Evolutionary conservation across 257 asterid species (phyloP), one percentile per base, ranked within the genome.

Genomic region (Lavandula angustifolia): DNA sequence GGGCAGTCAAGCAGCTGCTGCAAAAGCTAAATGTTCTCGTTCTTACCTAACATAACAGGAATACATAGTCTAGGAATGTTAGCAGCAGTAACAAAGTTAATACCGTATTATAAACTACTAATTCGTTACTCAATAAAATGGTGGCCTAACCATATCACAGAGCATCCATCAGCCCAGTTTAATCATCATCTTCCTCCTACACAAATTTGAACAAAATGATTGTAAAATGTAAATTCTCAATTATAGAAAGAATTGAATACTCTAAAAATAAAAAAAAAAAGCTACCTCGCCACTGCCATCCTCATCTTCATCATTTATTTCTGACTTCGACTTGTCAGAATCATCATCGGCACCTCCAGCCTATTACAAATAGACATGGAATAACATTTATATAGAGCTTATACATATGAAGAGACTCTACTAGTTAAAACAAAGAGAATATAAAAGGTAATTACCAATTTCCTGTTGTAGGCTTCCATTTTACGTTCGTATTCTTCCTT

Each of bases 301-400:
- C 55, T 79, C 88, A 1, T 76, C 81, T 32, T 73, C 78, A 46
- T 74, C 79, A 22, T 78, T 52, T 22, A 88, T 84, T 82, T 88
- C 96, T 1, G 96, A 88, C 81, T 85, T 88, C 0, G 94, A 88
- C 76, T 85, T 88, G 72, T 88, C 94, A 56, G 96, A 85, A 59
- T 79, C 91, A 4, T 88, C 96, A 44, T 79, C 90, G 35, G 54
- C 84, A 9, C 71, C 84, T 35, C 85, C 91, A 47, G 79, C 83
- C 77, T 82, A 67, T 11, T 14, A 54, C n/a, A 67, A 60, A 43
- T 35, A n/a, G 22, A 62, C 35, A 10, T 22, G 18, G 29, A 3
- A 56, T 12, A 66, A 22, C 34, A 35, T 37, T 4, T 12, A 54
- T 4, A 9, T 9, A 10, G 40, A 3, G 41, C 33, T 43, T 33